phyloP scores from a whole-genome alignment of 495 filamentous ascomycete genomes.

The Clohesyomyces aquaticus region DNA sequence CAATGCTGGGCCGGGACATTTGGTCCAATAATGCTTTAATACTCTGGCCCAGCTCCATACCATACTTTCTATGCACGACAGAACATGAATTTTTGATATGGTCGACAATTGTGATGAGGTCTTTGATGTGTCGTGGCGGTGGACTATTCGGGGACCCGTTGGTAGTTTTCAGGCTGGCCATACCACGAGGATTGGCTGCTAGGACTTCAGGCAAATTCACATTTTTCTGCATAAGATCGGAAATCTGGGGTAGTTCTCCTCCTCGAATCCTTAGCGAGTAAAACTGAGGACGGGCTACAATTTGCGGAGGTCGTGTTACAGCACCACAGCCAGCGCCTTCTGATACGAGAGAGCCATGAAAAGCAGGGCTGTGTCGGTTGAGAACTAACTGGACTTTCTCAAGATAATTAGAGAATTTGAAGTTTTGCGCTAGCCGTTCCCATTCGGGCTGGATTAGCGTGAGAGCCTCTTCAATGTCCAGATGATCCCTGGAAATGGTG shows the following conservation, averaged over 20 bases:
- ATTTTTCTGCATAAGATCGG: not conserved
- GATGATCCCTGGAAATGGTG: conserved; percentile 15
- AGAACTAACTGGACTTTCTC: conserved; percentile 44
- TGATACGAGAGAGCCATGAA: not conserved
- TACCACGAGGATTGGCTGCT: no score
- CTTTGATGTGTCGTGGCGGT: not conserved
- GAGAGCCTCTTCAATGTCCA: conserved; percentile 49
- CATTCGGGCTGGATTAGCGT: conserved; percentile 54
- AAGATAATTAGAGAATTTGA: conserved; percentile 52
- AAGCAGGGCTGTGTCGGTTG: not conserved
- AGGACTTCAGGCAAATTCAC: not conserved
- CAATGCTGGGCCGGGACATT: not conserved
- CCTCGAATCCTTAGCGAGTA: not conserved
- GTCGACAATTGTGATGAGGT: not conserved
- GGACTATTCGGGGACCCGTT: no score
- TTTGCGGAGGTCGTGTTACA: not conserved
- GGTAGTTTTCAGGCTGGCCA: no score
- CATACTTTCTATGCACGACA: conserved; percentile 12
- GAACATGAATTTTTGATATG: not conserved
- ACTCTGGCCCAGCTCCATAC: conserved; percentile 13
- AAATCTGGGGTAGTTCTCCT: not conserved
- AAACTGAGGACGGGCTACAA: not conserved
- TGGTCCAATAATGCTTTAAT: conserved; percentile 18
- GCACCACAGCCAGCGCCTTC: not conserved
- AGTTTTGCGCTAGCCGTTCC: conserved; percentile 53